phyloP scores from a whole-genome alignment of 2,329 filamentous ascomycete species.

The Raffaelea deltoideospora region DNA sequence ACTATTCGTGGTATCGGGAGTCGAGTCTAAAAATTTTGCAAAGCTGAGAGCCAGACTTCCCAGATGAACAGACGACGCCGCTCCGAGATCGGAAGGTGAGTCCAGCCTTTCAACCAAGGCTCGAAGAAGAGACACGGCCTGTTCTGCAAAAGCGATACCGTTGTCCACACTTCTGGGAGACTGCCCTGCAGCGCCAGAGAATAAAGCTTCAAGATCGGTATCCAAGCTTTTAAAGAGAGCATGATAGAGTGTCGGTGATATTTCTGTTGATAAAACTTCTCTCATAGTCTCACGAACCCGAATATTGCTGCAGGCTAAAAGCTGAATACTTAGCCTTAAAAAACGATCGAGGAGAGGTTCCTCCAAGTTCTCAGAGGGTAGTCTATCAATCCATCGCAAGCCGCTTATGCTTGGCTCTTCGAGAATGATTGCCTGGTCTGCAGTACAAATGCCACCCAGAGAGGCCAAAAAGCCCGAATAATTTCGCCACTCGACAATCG shows the following conservation, averaged over 20 bases:
- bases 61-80: conserved; percentile 48
- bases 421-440: conserved; percentile 37
- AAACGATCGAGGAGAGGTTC: conserved; percentile 46
- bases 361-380: conserved; percentile 42
- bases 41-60: conserved; percentile 49
- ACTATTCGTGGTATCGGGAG: conserved; percentile 38
- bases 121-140: conserved; percentile 47
- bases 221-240: conserved; percentile 51
- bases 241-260: conserved; percentile 45
- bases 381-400: conserved; percentile 48
- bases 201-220: conserved; percentile 46
- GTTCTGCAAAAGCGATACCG: conserved; percentile 52
- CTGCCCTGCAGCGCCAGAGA: conserved; percentile 38
- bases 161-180: conserved; percentile 39
- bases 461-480: conserved; percentile 54
- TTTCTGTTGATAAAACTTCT: conserved; percentile 50
- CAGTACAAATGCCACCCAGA: conserved; percentile 48
- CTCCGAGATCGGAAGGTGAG: conserved; percentile 45
- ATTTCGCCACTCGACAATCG: conserved; percentile 51
- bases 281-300: conserved; percentile 51
- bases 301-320: conserved; percentile 48
- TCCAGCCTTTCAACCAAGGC: conserved; percentile 50
- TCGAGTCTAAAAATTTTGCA: conserved; percentile 48
- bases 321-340: conserved; percentile 47
- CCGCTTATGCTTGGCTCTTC: conserved; percentile 43